A percentile compares a stretch with the other conserved stretches of the same genome.
These are phyloP conservation scores for Erythrobasidium hasegawianum DNA, from an alignment of 1,284 basidiomycete genomes.

Conservation along the genomic window DNA sequence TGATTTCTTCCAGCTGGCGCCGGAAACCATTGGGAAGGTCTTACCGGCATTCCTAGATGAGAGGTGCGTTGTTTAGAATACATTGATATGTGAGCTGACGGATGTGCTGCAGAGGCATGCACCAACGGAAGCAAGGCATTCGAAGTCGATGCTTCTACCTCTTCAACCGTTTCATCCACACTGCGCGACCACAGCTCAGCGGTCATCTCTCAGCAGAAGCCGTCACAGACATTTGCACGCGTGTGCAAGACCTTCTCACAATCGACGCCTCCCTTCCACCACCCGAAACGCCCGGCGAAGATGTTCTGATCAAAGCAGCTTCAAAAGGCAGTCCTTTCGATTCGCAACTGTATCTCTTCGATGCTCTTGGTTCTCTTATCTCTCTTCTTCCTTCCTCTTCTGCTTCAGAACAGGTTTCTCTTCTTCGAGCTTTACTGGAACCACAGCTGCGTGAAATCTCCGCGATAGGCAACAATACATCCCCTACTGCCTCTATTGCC, in stretches of 20 bases:
- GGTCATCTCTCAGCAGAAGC: conserved; percentile 57
- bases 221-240: conserved; percentile 66
- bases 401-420: neutral
- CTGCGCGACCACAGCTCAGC: conserved; percentile 70
- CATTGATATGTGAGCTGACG: too few species aligned
- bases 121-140: conserved; percentile 68
- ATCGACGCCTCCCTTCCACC: conserved; percentile 52
- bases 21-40: conserved; percentile 76
- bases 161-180: conserved; percentile 88
- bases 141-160: conserved; percentile 85
- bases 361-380: conserved; percentile 67
- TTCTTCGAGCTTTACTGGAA: conserved; percentile 6
- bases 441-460: conserved; percentile 17
- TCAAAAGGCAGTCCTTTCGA: conserved; percentile 72
- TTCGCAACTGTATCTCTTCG: conserved; percentile 91
- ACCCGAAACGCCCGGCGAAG: conserved; percentile 59
- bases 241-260: conserved; percentile 59
- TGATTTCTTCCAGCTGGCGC: conserved; percentile 92
- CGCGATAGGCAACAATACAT: neutral
- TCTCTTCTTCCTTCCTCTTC: conserved; percentile 3
- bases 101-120: conserved; percentile 78
- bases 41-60: conserved; percentile 83
- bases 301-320: conserved; percentile 69
- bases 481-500: neutral
- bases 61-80: too few species aligned